phyloP scores from a whole-genome alignment of 2,329 filamentous ascomycete species.

The Ceratocystis papillata region DNA sequence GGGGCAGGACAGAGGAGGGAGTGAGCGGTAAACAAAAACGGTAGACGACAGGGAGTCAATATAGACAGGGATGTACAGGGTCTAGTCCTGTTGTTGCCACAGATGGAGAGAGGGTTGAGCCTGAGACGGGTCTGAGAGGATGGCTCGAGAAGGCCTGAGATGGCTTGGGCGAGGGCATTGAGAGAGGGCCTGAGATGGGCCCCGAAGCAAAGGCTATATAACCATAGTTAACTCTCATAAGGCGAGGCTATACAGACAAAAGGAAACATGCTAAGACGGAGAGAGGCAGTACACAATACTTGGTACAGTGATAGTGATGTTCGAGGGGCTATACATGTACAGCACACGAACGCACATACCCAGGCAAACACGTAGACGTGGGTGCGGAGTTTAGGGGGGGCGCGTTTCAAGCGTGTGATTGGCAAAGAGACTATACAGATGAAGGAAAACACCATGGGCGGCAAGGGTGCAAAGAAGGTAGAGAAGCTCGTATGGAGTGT shows the following conservation, averaged over 20 bases:
- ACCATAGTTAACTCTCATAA: neutral
- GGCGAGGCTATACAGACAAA: neutral
- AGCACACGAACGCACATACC: neutral
- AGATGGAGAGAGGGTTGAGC: neutral
- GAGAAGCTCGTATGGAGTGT: neutral
- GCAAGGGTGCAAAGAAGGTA: neutral
- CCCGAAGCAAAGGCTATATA: neutral
- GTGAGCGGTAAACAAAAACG: neutral
- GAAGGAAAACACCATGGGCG: neutral
- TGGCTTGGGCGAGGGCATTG: neutral
- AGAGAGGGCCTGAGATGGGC: conserved; percentile 6
- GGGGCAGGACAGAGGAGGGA: conserved; percentile 1
- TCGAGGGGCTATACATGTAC: neutral
- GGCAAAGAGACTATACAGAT: conserved; percentile 4
- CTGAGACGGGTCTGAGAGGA: neutral
- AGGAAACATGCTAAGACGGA: neutral
- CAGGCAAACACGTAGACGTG: neutral
- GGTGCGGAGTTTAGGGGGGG: neutral
- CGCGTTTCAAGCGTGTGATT: neutral
- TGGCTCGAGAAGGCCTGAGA: neutral
- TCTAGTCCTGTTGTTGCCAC: conserved; percentile 4
- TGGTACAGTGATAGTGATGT: neutral
- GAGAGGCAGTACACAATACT: neutral
- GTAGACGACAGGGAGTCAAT: neutral
- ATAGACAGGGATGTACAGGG: conserved; percentile 5